Evolutionary conservation across 2,329 filamentous ascomycete species (phyloP).

Genomic region (Tolypocladium tundrense): DNA sequence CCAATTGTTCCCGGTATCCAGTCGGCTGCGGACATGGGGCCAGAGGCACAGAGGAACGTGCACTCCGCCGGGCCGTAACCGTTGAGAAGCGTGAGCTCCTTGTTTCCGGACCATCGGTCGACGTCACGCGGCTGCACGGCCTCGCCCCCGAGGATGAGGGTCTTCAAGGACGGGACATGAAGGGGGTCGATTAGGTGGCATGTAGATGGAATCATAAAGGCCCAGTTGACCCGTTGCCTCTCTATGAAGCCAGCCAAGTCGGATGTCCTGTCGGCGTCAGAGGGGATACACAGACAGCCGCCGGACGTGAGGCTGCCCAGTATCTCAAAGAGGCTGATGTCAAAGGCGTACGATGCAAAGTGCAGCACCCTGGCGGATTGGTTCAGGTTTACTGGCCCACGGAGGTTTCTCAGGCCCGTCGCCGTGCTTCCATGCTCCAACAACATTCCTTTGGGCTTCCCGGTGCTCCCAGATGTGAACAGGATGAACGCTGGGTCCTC

Average conservation of each 20-base stretch:
- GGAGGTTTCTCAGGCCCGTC: not conserved
- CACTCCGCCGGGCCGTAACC: not conserved
- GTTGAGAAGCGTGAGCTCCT: conserved; percentile 1
- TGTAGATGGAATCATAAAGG: conserved; percentile 1
- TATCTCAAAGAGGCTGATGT: not conserved
- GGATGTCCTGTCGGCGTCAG: not conserved
- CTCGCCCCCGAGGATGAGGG: not conserved
- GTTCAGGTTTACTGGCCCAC: not conserved
- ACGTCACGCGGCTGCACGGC: not conserved
- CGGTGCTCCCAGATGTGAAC: not conserved
- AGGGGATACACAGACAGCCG: conserved; percentile 2
- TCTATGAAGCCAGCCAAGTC: not conserved
- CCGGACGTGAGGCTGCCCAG: not conserved
- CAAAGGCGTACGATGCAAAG: not conserved
- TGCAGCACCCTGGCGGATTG: not conserved
- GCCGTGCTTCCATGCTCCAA: not conserved
- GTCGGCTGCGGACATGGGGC: not conserved
- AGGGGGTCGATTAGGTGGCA: not conserved
- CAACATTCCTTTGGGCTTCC: not conserved
- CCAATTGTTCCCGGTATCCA: conserved; percentile 1
- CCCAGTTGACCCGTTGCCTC: conserved; percentile 1
- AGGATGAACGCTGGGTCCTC: not conserved
- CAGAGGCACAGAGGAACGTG: not conserved
- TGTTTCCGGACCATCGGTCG: not conserved
- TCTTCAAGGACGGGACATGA: not conserved